Evolutionary conservation across 805 yeast genomes (phyloP).

Genomic region (Candida multigemmis): DNA sequence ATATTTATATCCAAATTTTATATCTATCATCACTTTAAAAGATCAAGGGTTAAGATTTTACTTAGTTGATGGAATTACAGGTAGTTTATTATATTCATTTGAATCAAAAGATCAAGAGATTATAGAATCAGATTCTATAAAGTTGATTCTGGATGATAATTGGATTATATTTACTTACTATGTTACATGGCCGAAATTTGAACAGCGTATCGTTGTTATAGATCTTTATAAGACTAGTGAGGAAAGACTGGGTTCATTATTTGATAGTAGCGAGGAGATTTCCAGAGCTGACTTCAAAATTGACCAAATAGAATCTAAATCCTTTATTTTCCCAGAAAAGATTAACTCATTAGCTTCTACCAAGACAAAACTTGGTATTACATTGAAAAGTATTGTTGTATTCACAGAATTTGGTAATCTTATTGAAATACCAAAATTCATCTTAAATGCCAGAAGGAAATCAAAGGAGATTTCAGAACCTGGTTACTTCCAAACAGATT

Average conservation of each 20-base stretch:
- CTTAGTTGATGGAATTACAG: conserved; percentile 62
- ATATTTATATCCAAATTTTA: conserved; percentile 63
- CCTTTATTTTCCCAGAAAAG: conserved; percentile 56
- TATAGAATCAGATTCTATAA: conserved; percentile 31
- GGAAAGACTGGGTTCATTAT: conserved; percentile 14
- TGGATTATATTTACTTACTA: conserved; percentile 69
- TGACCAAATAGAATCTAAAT: conserved; percentile 38
- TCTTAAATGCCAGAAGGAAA: conserved; percentile 64
- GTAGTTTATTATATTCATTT: conserved; percentile 42
- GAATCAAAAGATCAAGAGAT: conserved; percentile 33
- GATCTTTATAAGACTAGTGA: conserved; percentile 60
- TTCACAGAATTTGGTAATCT: conserved; percentile 55
- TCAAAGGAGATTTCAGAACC: conserved; percentile 41
- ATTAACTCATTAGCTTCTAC: conserved; percentile 43
- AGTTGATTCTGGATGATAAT: conserved; percentile 67
- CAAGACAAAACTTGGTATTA: conserved; percentile 21
- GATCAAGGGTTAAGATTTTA: conserved; percentile 31
- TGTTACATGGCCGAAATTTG: conserved; percentile 38
- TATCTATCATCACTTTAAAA: conserved; percentile 36
- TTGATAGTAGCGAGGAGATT: conserved; percentile 16
- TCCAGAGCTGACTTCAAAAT: conserved; percentile 28
- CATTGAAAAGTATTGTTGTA: conserved; percentile 47
- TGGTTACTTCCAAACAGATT: conserved; percentile 47
- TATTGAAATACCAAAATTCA: conserved; percentile 57
- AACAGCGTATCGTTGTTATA: conserved; percentile 53